Conservation (phyloP, 805 yeast genomes). For the Kodamaea kaohsiungensis region DNA sequence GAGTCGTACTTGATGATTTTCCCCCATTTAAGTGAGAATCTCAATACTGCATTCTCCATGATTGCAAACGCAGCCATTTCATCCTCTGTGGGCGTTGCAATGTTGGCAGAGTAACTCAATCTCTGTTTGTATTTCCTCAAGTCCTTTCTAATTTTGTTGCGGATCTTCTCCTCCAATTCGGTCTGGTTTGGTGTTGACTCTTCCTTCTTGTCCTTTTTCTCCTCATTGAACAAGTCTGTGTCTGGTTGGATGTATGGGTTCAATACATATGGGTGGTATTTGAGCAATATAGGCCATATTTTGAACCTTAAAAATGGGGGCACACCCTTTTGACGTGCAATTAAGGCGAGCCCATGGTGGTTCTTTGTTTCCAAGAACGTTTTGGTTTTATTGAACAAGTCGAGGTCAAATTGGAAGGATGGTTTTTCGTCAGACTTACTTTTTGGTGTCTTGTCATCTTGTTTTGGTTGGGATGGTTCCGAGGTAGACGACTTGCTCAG, state of each 20-base stretch:
- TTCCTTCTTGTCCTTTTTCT: constrained; percentile 12
- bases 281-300: constrained; percentile 83
- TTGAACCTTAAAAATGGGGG: constrained; percentile 78
- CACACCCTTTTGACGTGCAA: constrained; percentile 81
- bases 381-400: constrained; percentile 55
- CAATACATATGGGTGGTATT: constrained; percentile 81
- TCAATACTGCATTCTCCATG: constrained; percentile 59
- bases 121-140: constrained; percentile 60
- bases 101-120: constrained; percentile 30
- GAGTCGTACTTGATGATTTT: constrained; percentile 72
- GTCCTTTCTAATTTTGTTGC: constrained; percentile 51
- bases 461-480: neutral
- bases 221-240: constrained; percentile 29
- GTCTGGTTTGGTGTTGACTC: neutral
- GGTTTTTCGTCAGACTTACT: constrained; percentile 13
- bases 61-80: constrained; percentile 56
- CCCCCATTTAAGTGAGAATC: constrained; percentile 80
- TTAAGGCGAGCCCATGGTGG: constrained; percentile 70
- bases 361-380: constrained; percentile 59
- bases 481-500: neutral
- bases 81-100: constrained; percentile 34
- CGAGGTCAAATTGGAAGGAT: constrained; percentile 40
- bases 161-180: constrained; percentile 21
- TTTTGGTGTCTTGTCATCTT: neutral
- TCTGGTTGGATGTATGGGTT: constrained; percentile 74